These are phyloP conservation scores for Esteya vermicola DNA, from an alignment of 2,329 filamentous ascomycete genomes.

Conservation along the genomic window DNA sequence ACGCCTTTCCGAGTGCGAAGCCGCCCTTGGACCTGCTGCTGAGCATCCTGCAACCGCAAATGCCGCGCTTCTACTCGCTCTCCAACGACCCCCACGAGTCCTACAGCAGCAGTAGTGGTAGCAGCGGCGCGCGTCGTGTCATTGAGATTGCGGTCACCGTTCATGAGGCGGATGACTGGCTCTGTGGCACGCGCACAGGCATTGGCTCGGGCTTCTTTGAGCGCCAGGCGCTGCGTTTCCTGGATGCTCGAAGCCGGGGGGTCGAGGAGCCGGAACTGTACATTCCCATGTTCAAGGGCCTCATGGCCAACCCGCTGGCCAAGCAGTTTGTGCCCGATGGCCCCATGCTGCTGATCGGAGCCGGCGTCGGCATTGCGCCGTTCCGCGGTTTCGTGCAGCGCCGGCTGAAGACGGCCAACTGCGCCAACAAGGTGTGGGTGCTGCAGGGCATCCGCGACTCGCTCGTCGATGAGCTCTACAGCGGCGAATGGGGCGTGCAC, in stretches of 20 bases:
- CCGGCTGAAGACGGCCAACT: slow-evolving; percentile 83
- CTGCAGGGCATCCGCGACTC: slow-evolving; percentile 90
- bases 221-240: slow-evolving; percentile 59
- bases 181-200: slow-evolving; percentile 57
- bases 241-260: slow-evolving; percentile 53
- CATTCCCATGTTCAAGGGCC: slow-evolving; percentile 92
- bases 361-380: slow-evolving; percentile 89
- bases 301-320: slow-evolving; percentile 94
- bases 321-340: slow-evolving; percentile 86
- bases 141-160: slow-evolving; percentile 96
- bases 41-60: slow-evolving; percentile 68
- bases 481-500: slow-evolving; percentile 88
- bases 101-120: slow-evolving; percentile 27
- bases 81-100: slow-evolving; percentile 86
- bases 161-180: slow-evolving; percentile 75
- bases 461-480: slow-evolving; percentile 89
- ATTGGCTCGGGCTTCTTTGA: slow-evolving; percentile 91
- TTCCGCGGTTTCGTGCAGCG: slow-evolving; percentile 97
- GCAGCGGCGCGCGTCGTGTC: slow-evolving; percentile 47
- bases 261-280: slow-evolving; percentile 49
- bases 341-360: slow-evolving; percentile 93
- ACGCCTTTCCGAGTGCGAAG: slow-evolving; percentile 83
- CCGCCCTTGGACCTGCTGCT: slow-evolving; percentile 75
- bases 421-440: slow-evolving; percentile 96
- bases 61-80: slow-evolving; percentile 97